These are phyloP conservation scores for Lachnellula arida DNA, from an alignment of 2,329 filamentous ascomycete genomes.

Conservation along the genomic window DNA sequence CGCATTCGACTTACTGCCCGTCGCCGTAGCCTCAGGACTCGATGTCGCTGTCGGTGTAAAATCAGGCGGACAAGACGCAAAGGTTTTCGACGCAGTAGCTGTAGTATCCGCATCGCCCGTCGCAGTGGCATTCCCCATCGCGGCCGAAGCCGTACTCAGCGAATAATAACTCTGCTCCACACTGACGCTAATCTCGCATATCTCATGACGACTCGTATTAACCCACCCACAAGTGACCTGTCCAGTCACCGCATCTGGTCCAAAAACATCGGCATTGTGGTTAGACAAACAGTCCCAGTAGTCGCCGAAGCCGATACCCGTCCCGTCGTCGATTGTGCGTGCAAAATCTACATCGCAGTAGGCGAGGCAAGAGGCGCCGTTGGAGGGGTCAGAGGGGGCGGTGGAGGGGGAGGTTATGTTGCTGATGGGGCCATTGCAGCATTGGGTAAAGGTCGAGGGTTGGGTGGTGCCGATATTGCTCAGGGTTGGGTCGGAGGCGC, in stretches of 20 bases:
- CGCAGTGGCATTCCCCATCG: background rate
- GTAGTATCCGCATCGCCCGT: background rate
- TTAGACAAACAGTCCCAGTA: conserved; percentile 1
- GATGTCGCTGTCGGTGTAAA: background rate
- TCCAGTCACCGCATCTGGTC: background rate
- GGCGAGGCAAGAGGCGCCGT: background rate
- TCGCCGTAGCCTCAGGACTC: background rate
- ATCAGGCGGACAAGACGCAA: background rate
- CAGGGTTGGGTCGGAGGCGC: background rate
- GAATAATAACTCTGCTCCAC: background rate
- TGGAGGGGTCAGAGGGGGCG: conserved; percentile 2
- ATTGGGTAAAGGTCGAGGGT: conserved; percentile 1
- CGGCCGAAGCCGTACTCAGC: background rate
- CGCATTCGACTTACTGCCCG: background rate
- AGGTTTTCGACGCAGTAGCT: background rate
- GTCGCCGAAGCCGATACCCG: background rate
- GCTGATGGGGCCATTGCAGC: conserved; percentile 6
- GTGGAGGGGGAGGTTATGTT: conserved; percentile 3
- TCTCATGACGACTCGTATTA: background rate
- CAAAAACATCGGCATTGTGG: background rate
- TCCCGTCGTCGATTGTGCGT: background rate
- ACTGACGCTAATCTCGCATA: conserved; percentile 1
- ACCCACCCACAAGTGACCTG: conserved; percentile 3
- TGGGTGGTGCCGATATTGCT: background rate
- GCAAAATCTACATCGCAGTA: conserved; percentile 4